Conservation (phyloP, 2,329 filamentous ascomycete species). For the Ascochyta viciae-villosae region DNA sequence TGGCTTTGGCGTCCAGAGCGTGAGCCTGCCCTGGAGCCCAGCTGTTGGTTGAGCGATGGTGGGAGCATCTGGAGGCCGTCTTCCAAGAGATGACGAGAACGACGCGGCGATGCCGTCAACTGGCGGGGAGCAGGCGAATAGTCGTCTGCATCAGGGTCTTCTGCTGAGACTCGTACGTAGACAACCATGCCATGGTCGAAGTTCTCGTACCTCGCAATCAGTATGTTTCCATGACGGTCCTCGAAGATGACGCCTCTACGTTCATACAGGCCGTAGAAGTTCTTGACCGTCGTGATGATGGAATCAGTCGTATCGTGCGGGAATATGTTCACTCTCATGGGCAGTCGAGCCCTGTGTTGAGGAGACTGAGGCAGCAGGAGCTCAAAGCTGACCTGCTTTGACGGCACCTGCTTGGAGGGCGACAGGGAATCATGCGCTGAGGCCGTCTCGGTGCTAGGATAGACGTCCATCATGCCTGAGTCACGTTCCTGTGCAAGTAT, state of each 20-base stretch:
- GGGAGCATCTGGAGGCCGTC: slow-evolving; percentile 71
- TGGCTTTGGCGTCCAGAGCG: slow-evolving; percentile 75
- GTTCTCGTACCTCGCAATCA: slow-evolving; percentile 97
- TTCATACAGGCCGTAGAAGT: slow-evolving; percentile 96
- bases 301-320: slow-evolving; percentile 96
- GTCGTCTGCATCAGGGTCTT: slow-evolving; percentile 58
- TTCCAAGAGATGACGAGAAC: slow-evolving; percentile 64
- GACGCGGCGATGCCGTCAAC: slow-evolving; percentile 57
- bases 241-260: slow-evolving; percentile 90
- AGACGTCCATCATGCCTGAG: slow-evolving; percentile 42
- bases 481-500: slow-evolving; percentile 40
- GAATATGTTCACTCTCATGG: slow-evolving; percentile 90
- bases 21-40: slow-evolving; percentile 72
- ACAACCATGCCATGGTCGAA: slow-evolving; percentile 91
- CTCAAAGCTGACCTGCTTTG: slow-evolving; percentile 81
- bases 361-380: slow-evolving; percentile 73
- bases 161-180: slow-evolving; percentile 81
- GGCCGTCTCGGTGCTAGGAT: slow-evolving; percentile 45
- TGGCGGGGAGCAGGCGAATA: slow-evolving; percentile 57
- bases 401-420: slow-evolving; percentile 49
- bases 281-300: slow-evolving; percentile 97
- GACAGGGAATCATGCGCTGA: slow-evolving; percentile 45
- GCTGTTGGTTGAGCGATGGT: slow-evolving; percentile 66
- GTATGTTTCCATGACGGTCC: slow-evolving; percentile 83
- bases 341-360: slow-evolving; percentile 75